Conservation (phyloP, 1,284 basidiomycete genomes). For the Serendipita sp. region DNA sequence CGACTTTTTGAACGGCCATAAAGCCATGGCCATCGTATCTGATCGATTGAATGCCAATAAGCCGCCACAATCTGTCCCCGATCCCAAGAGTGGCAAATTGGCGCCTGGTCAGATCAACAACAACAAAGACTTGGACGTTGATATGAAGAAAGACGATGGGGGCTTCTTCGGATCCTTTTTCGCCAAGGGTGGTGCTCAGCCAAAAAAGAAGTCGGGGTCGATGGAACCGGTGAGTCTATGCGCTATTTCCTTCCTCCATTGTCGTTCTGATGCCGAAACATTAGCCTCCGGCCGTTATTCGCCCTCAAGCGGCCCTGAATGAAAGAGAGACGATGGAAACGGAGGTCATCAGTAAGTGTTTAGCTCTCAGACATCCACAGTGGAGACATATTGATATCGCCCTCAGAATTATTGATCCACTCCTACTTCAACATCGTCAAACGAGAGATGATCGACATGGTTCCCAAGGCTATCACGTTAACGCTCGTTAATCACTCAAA, state of each 20-base stretch:
- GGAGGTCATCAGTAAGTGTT: slow-evolving; percentile 88
- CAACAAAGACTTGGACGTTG: slow-evolving; percentile 86
- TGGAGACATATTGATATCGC: slow-evolving; percentile 1
- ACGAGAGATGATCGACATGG: slow-evolving; percentile 99
- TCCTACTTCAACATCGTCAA: slow-evolving; percentile 97
- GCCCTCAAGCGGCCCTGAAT: slow-evolving; percentile 83
- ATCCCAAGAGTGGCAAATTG: slow-evolving; percentile 58
- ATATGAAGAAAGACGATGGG: slow-evolving; percentile 72
- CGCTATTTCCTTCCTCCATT: slow-evolving; percentile 2
- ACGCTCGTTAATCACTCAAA: slow-evolving; percentile 88
- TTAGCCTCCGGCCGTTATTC: slow-evolving; percentile 76
- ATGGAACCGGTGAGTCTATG: slow-evolving; percentile 63
- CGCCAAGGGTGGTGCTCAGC: slow-evolving; percentile 32
- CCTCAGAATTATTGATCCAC: slow-evolving; percentile 70
- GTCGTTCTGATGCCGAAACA: not conserved
- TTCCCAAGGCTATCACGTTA: slow-evolving; percentile 91
- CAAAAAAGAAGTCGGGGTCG: slow-evolving; percentile 57
- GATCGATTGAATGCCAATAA: slow-evolving; percentile 75
- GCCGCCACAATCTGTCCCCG: slow-evolving; percentile 41
- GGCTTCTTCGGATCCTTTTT: slow-evolving; percentile 98
- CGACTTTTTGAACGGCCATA: slow-evolving; percentile 94
- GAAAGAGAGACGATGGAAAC: slow-evolving; percentile 98
- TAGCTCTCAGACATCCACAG: not conserved
- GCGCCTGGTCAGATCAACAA: slow-evolving; percentile 64
- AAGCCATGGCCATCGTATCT: slow-evolving; percentile 82